Conservation (phyloP, 2,329 filamentous ascomycete genomes). For the Ilyonectria robusta region DNA sequence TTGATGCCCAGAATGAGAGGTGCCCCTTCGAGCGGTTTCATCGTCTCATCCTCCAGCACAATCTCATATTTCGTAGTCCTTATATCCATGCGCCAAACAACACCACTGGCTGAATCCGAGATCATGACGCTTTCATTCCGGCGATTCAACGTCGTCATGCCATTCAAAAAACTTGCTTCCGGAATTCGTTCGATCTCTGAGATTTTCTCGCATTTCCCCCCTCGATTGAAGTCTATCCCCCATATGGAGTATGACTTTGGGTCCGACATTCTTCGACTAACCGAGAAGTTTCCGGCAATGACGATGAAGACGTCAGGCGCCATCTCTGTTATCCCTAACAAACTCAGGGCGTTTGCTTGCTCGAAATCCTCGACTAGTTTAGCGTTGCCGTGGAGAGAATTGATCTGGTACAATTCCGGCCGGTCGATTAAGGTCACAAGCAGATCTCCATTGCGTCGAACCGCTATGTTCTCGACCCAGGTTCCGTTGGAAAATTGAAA, state of each 20-base stretch:
- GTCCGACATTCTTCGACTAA: conserved; percentile 2
- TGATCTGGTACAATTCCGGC: neutral
- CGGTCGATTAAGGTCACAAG: conserved; percentile 1
- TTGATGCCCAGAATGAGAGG: conserved; percentile 8
- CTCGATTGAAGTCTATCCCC: neutral
- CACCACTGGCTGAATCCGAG: neutral
- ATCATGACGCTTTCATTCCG: neutral
- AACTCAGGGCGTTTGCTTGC: neutral
- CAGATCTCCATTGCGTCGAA: conserved; percentile 1
- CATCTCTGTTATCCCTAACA: conserved; percentile 2
- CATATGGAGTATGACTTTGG: conserved; percentile 1
- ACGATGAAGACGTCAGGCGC: conserved; percentile 1
- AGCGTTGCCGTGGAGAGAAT: neutral
- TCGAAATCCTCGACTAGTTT: neutral
- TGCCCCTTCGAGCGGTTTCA: neutral
- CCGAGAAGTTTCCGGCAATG: conserved; percentile 1
- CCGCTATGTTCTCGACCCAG: neutral
- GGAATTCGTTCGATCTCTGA: neutral
- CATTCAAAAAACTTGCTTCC: neutral
- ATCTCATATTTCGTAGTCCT: neutral
- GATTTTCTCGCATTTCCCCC: conserved; percentile 2
- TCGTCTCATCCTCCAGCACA: conserved; percentile 1
- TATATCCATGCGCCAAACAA: neutral
- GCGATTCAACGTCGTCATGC: neutral
- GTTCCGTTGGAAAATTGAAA: conserved; percentile 2